A percentile compares a stretch with the other conserved stretches of the same genome.
phyloP scores from a whole-genome alignment of 371 early-diverging fungal genomes.

The Smittium culicis region DNA sequence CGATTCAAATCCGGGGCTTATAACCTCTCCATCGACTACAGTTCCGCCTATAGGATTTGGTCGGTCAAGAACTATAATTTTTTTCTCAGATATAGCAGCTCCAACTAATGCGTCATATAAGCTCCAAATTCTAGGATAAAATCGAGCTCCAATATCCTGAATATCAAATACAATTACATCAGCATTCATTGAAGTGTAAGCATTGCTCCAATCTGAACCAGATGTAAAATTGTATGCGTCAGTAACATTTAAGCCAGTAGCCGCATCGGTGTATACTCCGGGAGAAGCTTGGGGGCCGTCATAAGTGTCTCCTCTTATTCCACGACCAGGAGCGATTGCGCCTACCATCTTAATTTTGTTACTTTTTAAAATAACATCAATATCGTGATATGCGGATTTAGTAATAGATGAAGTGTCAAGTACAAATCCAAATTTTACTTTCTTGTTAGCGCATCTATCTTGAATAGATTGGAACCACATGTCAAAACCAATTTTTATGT shows the following conservation, averaged over 20 bases:
- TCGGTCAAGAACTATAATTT: constrained; percentile 3
- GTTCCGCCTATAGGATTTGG: constrained; percentile 9
- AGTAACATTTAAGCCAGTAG: background rate
- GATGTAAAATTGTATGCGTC: constrained; percentile 6
- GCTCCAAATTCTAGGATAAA: constrained; percentile 5
- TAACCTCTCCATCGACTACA: constrained; percentile 3
- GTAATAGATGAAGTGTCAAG: background rate
- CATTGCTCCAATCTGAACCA: constrained; percentile 3
- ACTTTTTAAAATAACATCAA: background rate
- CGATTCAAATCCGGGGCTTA: background rate
- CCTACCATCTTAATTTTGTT: background rate
- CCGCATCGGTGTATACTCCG: background rate
- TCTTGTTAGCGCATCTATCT: background rate
- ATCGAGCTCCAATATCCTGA: constrained; percentile 8
- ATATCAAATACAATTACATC: constrained; percentile 7
- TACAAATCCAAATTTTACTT: background rate
- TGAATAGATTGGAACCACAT: background rate
- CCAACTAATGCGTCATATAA: constrained; percentile 6
- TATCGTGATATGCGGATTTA: background rate
- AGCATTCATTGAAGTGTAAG: background rate
- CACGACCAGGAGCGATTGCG: constrained; percentile 5
- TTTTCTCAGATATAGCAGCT: constrained; percentile 3
- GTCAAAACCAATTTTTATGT: constrained; percentile 7
- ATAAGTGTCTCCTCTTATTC: constrained; percentile 4
- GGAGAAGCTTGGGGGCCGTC: background rate